Evolutionary conservation across 1,139 yeast species (phyloP).

Genomic region (Hyphopichia pseudoburtonii): DNA sequence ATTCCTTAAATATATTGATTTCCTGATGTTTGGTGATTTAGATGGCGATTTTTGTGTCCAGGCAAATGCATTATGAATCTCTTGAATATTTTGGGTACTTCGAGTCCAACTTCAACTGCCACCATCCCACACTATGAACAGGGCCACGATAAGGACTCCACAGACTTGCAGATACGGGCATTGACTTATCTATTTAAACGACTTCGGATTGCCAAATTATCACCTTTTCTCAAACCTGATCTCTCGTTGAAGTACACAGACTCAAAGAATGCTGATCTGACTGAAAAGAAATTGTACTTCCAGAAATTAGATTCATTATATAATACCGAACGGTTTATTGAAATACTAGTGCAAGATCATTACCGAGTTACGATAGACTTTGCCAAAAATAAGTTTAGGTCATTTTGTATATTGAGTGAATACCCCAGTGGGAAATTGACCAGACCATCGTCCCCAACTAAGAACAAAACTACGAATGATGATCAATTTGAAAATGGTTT

Average conservation of each 20-base stretch:
- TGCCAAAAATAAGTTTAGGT: slow-evolving; percentile 62
- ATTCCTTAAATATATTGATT: too few relatives aligned
- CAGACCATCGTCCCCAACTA: slow-evolving; percentile 18
- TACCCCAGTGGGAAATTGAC: slow-evolving; percentile 32
- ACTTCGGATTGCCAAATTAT: slow-evolving; percentile 43
- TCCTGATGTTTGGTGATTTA: too few relatives aligned
- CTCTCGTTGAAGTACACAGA: slow-evolving; percentile 17
- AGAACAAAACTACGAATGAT: slow-evolving; percentile 10
- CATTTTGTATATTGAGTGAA: slow-evolving; percentile 53
- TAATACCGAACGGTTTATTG: slow-evolving; percentile 44
- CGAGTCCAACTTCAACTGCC: slow-evolving; percentile 1
- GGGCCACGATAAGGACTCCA: slow-evolving; percentile 52
- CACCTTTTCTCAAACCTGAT: slow-evolving; percentile 34
- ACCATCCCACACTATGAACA: slow-evolving; percentile 46
- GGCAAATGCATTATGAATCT: background rate
- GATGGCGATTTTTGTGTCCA: too few relatives aligned
- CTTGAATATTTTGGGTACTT: background rate
- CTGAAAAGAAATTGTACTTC: slow-evolving; percentile 8
- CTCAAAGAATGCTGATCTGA: slow-evolving; percentile 2
- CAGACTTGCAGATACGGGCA: slow-evolving; percentile 60
- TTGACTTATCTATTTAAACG: slow-evolving; percentile 57
- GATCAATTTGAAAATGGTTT: slow-evolving; percentile 12
- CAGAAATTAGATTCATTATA: slow-evolving; percentile 53
- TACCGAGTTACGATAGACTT: slow-evolving; percentile 65
- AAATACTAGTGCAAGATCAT: slow-evolving; percentile 48